Evolutionary conservation across 768 basidiomycete genomes (phyloP).

Genomic region (Lactarius deliciosus): DNA sequence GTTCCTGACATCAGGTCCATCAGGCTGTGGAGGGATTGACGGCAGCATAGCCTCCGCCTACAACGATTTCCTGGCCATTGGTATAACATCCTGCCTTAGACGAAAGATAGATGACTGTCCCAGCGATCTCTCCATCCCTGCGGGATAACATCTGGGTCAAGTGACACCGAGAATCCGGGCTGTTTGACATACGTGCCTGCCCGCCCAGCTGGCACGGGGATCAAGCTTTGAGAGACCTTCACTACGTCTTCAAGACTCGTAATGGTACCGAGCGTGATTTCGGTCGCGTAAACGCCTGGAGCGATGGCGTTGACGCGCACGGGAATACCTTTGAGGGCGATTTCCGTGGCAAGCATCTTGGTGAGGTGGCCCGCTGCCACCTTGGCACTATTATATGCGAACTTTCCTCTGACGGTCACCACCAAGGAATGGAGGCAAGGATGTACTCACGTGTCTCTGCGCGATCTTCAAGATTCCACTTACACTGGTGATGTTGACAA

Average conservation of each 20-base stretch:
- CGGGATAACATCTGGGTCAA: neutral
- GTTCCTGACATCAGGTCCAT: constrained; percentile 21
- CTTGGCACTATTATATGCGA: constrained; percentile 79
- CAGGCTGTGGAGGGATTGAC: constrained; percentile 63
- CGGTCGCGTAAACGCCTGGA: constrained; percentile 73
- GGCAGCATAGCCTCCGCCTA: constrained; percentile 72
- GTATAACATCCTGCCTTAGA: constrained; percentile 72
- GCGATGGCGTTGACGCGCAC: constrained; percentile 73
- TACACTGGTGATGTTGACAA: constrained; percentile 78
- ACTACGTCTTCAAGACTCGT: constrained; percentile 47
- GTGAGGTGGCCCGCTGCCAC: constrained; percentile 78
- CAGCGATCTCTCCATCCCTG: constrained; percentile 74
- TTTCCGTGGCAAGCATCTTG: constrained; percentile 72
- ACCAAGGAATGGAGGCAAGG: neutral
- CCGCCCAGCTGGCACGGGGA: constrained; percentile 59
- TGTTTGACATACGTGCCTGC: constrained; percentile 60
- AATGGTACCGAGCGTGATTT: constrained; percentile 65
- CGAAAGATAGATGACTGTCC: constrained; percentile 72
- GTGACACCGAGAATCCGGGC: neutral
- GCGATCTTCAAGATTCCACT: constrained; percentile 69
- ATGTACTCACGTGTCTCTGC: constrained; percentile 67
- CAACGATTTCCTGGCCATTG: constrained; percentile 74
- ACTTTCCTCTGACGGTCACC: constrained; percentile 44
- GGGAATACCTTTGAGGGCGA: constrained; percentile 63
- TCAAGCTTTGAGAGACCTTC: constrained; percentile 56